Evolutionary conservation across 176 grass and related monocot genomes (phyloP).

Genomic region (Musa beccarii): DNA sequence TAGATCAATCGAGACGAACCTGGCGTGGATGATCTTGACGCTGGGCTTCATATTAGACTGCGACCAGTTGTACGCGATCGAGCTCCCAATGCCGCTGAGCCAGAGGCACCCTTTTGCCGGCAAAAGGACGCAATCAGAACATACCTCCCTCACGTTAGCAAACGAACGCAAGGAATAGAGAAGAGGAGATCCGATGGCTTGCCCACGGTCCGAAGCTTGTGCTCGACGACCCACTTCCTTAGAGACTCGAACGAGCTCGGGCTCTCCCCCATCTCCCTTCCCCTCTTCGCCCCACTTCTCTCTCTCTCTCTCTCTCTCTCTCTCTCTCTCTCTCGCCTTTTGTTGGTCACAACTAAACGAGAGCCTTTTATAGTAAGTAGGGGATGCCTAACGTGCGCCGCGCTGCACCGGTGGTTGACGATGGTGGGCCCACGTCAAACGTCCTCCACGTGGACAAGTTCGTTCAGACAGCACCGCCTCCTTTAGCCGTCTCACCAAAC

Average conservation of each 20-base stretch:
- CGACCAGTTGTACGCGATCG: conserved; percentile 97
- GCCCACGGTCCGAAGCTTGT: conserved; percentile 98
- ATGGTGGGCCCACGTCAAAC: no score
- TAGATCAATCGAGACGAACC: conserved; percentile 33
- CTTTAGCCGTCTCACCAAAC: no score
- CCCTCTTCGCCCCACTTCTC: no score
- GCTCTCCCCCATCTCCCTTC: background rate
- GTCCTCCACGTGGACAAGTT: no score
- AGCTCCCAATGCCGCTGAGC: conserved; percentile 73
- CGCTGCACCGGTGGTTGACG: no score
- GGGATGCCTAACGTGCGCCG: no score
- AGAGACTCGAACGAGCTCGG: background rate
- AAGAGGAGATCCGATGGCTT: conserved; percentile 17
- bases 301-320: no score
- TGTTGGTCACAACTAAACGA: no score
- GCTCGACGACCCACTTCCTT: conserved; percentile 26
- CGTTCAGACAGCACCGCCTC: no score
- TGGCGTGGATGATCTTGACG: conserved; percentile 98
- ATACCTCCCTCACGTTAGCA: background rate
- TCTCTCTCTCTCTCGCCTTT: no score
- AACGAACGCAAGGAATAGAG: no score
- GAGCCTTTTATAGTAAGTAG: no score
- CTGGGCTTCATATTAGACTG: conserved; percentile 86
- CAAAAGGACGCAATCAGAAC: background rate
- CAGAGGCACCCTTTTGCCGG: conserved; percentile 58